Conservation (phyloP, 805 yeast species). For the Candida silvicultrix region DNA sequence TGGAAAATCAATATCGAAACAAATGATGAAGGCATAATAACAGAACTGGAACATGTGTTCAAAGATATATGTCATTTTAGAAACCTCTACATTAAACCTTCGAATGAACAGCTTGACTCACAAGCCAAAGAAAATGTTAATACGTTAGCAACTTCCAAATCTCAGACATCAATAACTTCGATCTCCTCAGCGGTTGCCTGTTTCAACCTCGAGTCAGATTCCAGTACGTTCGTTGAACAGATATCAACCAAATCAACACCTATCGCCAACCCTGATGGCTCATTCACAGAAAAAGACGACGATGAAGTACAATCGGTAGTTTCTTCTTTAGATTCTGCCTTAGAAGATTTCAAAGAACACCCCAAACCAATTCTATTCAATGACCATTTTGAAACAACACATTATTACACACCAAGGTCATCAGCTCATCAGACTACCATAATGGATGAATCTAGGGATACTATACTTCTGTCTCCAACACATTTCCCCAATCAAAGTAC, state of each 20-base stretch:
- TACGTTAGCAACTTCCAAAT: conserved; percentile 3
- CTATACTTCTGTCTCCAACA: neutral
- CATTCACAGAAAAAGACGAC: neutral
- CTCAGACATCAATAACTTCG: conserved; percentile 20
- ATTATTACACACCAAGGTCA: conserved; percentile 13
- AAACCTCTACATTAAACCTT: conserved; percentile 25
- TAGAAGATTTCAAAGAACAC: conserved; percentile 13
- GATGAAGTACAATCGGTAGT: conserved; percentile 5
- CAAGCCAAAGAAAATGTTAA: too few relatives aligned
- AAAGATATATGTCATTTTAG: conserved; percentile 34
- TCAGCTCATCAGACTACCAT: conserved; percentile 2
- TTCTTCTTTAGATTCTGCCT: conserved; percentile 18
- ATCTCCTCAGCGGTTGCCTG: conserved; percentile 31
- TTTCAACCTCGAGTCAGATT: conserved; percentile 23
- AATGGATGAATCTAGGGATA: neutral
- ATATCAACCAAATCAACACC: conserved; percentile 3
- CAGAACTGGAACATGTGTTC: conserved; percentile 22
- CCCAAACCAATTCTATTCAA: neutral
- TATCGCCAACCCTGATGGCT: neutral
- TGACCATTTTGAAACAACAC: conserved; percentile 4
- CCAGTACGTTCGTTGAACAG: conserved; percentile 37
- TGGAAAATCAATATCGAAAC: conserved; percentile 48
- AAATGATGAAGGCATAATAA: conserved; percentile 7
- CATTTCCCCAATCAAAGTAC: neutral
- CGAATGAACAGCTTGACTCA: neutral